Percentiles rank a stretch among this genome's conserved stretches.
These are phyloP conservation scores for Leptographium radiaticola DNA, from an alignment of 2,329 filamentous ascomycete genomes.

Conservation along the genomic window DNA sequence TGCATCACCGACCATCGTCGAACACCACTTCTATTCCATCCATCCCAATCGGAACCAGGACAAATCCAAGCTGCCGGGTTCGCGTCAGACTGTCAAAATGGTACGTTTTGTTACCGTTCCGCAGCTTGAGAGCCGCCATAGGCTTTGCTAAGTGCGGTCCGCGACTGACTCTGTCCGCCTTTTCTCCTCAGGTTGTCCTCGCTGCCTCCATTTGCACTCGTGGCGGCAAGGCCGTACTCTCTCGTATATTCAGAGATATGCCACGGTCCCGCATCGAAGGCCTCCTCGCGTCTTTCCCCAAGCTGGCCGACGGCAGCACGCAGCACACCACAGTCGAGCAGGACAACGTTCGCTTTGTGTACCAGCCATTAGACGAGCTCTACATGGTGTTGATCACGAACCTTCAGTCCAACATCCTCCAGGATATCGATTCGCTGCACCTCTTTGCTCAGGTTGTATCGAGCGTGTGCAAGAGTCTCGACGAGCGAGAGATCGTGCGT, in stretches of 20 bases:
- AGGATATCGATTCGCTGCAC: conserved; percentile 97
- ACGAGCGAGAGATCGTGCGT: conserved; percentile 87
- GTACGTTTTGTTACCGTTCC: not conserved
- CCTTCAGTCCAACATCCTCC: conserved; percentile 96
- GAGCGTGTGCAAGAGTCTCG: conserved; percentile 88
- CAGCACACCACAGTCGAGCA: conserved; percentile 98
- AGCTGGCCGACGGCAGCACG: conserved; percentile 87
- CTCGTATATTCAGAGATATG: conserved; percentile 95
- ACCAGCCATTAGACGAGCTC: conserved; percentile 95
- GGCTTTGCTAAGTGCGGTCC: not conserved
- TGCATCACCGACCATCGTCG: conserved; percentile 3
- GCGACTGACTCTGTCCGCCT: not conserved
- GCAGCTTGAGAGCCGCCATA: too few relatives aligned
- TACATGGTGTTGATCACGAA: conserved; percentile 99
- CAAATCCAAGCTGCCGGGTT: not conserved
- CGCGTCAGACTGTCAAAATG: not conserved
- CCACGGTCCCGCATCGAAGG: conserved; percentile 92
- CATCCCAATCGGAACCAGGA: not conserved
- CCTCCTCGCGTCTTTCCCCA: conserved; percentile 91
- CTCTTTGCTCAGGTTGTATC: conserved; percentile 95
- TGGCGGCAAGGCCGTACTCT: conserved; percentile 95
- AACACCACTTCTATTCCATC: not conserved
- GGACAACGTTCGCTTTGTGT: conserved; percentile 98
- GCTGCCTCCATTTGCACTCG: conserved; percentile 98
- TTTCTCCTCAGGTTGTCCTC: conserved; percentile 65